Evolutionary conservation across 1,284 basidiomycete species (phyloP).

Genomic region (Meripilus lineatus): DNA sequence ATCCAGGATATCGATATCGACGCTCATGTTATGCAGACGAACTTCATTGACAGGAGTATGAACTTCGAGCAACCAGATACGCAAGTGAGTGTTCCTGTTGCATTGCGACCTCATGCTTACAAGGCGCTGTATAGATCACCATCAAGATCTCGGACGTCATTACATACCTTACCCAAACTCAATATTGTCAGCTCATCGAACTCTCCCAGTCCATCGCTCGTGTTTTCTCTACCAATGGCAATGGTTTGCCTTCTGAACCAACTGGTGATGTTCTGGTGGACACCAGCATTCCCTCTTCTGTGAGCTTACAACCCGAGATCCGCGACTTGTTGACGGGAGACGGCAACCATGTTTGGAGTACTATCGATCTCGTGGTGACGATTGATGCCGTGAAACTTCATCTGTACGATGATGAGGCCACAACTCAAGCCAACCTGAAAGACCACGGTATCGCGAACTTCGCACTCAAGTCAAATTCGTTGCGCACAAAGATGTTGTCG

Average conservation of each 20-base stretch:
- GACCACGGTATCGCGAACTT: slow-evolving; percentile 86
- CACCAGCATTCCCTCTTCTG: slow-evolving; percentile 15
- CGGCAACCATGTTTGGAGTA: slow-evolving; percentile 46
- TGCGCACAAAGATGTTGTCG: slow-evolving; percentile 83
- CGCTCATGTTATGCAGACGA: slow-evolving; percentile 66
- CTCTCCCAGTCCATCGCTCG: slow-evolving; percentile 75
- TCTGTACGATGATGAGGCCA: slow-evolving; percentile 77
- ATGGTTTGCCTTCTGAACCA: background rate
- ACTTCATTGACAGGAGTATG: slow-evolving; percentile 42
- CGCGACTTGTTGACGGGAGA: slow-evolving; percentile 23
- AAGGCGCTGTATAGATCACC: slow-evolving; percentile 43
- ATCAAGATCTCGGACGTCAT: slow-evolving; percentile 88
- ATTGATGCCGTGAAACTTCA: slow-evolving; percentile 83
- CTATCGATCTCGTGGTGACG: slow-evolving; percentile 74
- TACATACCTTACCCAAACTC: slow-evolving; percentile 85
- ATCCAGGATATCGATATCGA: slow-evolving; percentile 89
- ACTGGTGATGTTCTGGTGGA: background rate
- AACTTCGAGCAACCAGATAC: slow-evolving; percentile 60
- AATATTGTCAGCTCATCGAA: slow-evolving; percentile 77
- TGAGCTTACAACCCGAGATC: slow-evolving; percentile 62
- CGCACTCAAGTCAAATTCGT: slow-evolving; percentile 74
- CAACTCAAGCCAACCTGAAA: slow-evolving; percentile 56
- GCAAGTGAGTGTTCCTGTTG: slow-evolving; percentile 44
- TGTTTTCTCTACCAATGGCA: slow-evolving; percentile 41
- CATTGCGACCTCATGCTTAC: background rate